These are phyloP conservation scores for Phialophora verrucosa DNA, from an alignment of 2,329 filamentous ascomycete genomes.

Conservation along the genomic window DNA sequence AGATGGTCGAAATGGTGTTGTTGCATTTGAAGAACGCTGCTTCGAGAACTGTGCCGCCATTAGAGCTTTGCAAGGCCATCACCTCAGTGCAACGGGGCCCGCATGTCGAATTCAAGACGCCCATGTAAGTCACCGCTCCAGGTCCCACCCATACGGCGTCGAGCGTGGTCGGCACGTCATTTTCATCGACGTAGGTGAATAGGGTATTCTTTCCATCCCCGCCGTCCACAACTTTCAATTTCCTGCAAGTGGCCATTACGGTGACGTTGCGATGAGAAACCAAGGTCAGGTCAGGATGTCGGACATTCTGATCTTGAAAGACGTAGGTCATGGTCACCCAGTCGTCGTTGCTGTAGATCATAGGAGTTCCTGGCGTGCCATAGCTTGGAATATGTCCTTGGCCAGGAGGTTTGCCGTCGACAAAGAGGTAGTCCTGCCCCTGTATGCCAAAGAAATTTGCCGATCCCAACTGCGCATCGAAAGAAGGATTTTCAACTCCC, in stretches of 20 bases:
- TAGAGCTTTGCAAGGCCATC: slow-evolving; percentile 32
- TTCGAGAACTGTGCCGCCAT: slow-evolving; percentile 21
- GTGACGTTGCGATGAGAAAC: slow-evolving; percentile 31
- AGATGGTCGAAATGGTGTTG: slow-evolving; percentile 31
- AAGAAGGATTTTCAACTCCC: slow-evolving; percentile 23
- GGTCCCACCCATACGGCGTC: slow-evolving; percentile 27
- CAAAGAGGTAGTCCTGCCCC: slow-evolving; percentile 34
- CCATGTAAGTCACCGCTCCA: slow-evolving; percentile 34
- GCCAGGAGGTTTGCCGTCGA: slow-evolving; percentile 23
- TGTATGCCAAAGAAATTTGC: slow-evolving; percentile 36
- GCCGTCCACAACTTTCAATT: slow-evolving; percentile 24
- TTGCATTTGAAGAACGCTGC: slow-evolving; percentile 36
- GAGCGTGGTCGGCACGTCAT: slow-evolving; percentile 16
- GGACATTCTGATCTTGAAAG: slow-evolving; percentile 32
- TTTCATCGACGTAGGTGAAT: slow-evolving; percentile 29
- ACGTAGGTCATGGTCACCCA: slow-evolving; percentile 30
- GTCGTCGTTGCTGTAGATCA: slow-evolving; percentile 26
- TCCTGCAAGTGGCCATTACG: slow-evolving; percentile 23
- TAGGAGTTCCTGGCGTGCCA: slow-evolving; percentile 31
- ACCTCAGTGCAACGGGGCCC: slow-evolving; percentile 37
- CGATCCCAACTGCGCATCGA: slow-evolving; percentile 31
- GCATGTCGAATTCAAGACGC: slow-evolving; percentile 35
- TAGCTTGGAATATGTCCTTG: slow-evolving; percentile 22
- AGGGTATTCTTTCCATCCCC: slow-evolving; percentile 23
- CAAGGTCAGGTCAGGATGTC: slow-evolving; percentile 25